phyloP scores from a whole-genome alignment of 2,329 filamentous ascomycete genomes.

The Fusarium scirpi region DNA sequence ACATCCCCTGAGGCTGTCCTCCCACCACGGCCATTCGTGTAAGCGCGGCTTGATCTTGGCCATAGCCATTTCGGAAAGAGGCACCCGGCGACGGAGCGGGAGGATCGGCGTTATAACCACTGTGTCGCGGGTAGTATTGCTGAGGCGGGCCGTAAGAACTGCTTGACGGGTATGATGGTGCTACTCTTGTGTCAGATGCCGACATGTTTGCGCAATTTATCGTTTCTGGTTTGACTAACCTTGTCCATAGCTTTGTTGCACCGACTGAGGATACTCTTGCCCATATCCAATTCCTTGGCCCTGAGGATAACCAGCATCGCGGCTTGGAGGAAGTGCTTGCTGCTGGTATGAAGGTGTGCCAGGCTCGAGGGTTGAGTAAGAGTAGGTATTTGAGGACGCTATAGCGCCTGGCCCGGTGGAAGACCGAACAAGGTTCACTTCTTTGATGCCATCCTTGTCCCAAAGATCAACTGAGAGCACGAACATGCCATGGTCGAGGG shows the following conservation, averaged over 20 bases:
- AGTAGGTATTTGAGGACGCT: slow-evolving; percentile 81
- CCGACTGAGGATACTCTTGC: slow-evolving; percentile 50
- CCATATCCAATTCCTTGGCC: slow-evolving; percentile 49
- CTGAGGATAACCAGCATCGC: slow-evolving; percentile 52
- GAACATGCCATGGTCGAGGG: slow-evolving; percentile 56
- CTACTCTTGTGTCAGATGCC: slow-evolving; percentile 29
- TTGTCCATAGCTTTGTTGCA: slow-evolving; percentile 49
- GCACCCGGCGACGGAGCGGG: slow-evolving; percentile 44
- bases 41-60: slow-evolving; percentile 49
- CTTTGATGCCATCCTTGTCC: slow-evolving; percentile 72
- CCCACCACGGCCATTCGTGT: slow-evolving; percentile 55
- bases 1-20: slow-evolving; percentile 80
- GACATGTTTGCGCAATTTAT: neutral
- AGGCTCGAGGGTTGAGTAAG: slow-evolving; percentile 68
- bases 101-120: slow-evolving; percentile 48
- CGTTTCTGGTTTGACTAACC: slow-evolving; percentile 42
- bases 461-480: slow-evolving; percentile 76
- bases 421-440: slow-evolving; percentile 74
- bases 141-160: slow-evolving; percentile 53
- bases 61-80: slow-evolving; percentile 49
- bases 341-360: slow-evolving; percentile 48
- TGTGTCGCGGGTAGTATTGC: slow-evolving; percentile 54
- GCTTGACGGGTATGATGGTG: slow-evolving; percentile 49
- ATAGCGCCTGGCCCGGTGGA: slow-evolving; percentile 79
- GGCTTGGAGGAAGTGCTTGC: slow-evolving; percentile 54